Conservation (phyloP, 2,329 filamentous ascomycete species). For the Penicillium sp. region DNA sequence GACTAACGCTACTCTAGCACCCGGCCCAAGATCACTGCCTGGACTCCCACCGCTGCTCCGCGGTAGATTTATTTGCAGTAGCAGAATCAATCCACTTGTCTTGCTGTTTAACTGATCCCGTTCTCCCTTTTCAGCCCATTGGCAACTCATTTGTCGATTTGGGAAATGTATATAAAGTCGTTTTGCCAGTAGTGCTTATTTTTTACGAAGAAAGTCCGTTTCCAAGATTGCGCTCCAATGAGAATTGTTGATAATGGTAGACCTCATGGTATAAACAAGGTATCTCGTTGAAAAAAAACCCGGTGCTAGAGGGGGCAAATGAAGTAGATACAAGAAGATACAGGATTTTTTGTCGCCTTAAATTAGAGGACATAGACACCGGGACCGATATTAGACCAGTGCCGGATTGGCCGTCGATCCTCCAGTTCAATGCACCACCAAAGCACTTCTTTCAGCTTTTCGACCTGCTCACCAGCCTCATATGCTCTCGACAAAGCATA, state of each 20-base stretch:
- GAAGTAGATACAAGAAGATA: slow-evolving; percentile 26
- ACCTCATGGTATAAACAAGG: slow-evolving; percentile 22
- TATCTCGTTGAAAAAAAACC: slow-evolving; percentile 24
- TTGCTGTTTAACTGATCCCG: slow-evolving; percentile 9
- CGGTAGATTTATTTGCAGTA: slow-evolving; percentile 28
- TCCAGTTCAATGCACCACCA: slow-evolving; percentile 99
- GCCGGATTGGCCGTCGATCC: slow-evolving; percentile 74
- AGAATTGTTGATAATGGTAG: slow-evolving; percentile 5
- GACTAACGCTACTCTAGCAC: slow-evolving; percentile 22
- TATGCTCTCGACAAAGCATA: slow-evolving; percentile 81
- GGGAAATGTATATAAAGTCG: slow-evolving; percentile 39
- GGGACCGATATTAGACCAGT: slow-evolving; percentile 69
- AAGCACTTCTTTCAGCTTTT: slow-evolving; percentile 86
- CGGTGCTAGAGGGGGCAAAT: slow-evolving; percentile 5
- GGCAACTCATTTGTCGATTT: slow-evolving; percentile 4
- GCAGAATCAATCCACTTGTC: slow-evolving; percentile 18
- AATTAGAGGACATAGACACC: slow-evolving; percentile 63
- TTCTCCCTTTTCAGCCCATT: slow-evolving; percentile 6
- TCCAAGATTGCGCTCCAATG: slow-evolving; percentile 15
- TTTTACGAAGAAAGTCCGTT: slow-evolving; percentile 17
- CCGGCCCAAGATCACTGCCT: slow-evolving; percentile 36
- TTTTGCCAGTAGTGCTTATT: slow-evolving; percentile 25
- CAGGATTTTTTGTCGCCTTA: slow-evolving; percentile 3
- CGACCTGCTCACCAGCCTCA: slow-evolving; percentile 78
- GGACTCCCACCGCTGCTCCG: slow-evolving; percentile 37